Evolutionary conservation across 306 rosid genomes (phyloP).

Genomic region (Hippophae rhamnoides): DNA sequence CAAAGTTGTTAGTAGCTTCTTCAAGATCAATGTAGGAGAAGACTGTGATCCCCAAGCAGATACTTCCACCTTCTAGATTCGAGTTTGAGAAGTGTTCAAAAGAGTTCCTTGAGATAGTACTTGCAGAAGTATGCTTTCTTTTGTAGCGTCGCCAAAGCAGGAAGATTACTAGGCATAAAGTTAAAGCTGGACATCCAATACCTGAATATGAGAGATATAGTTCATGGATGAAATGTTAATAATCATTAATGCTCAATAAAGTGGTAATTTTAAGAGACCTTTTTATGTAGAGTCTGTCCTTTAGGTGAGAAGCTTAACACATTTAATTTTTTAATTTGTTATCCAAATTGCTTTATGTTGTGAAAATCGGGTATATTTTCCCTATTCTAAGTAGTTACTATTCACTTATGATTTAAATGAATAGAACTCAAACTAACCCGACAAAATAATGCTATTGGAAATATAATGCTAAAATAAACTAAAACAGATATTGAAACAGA

Average conservation of each 20-base stretch:
- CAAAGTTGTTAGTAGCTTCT: slow-evolving; percentile 47
- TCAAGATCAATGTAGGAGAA: slow-evolving; percentile 48
- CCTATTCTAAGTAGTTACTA: no score
- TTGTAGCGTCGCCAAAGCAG: slow-evolving; percentile 5
- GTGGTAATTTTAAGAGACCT: neutral
- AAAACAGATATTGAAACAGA: no score
- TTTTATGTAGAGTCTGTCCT: no score
- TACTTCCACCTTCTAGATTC: slow-evolving; percentile 21
- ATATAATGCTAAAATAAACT: no score
- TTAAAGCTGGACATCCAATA: slow-evolving; percentile 2
- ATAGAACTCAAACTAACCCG: no score
- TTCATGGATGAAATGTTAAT: neutral
- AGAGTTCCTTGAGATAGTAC: slow-evolving; percentile 10
- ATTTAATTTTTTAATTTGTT: no score
- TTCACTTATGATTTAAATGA: no score
- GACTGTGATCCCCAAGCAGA: slow-evolving; percentile 34
- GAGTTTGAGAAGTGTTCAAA: slow-evolving; percentile 15
- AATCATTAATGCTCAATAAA: neutral
- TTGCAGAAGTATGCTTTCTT: slow-evolving; percentile 9
- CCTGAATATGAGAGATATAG: slow-evolving; percentile 9
- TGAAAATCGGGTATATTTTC: no score
- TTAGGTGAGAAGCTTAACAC: no score
- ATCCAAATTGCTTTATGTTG: neutral
- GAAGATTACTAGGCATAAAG: neutral
- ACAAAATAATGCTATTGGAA: no score